Evolutionary conservation across 1,284 basidiomycete genomes (phyloP).

Genomic region (Ceratobasidium theobromae): DNA sequence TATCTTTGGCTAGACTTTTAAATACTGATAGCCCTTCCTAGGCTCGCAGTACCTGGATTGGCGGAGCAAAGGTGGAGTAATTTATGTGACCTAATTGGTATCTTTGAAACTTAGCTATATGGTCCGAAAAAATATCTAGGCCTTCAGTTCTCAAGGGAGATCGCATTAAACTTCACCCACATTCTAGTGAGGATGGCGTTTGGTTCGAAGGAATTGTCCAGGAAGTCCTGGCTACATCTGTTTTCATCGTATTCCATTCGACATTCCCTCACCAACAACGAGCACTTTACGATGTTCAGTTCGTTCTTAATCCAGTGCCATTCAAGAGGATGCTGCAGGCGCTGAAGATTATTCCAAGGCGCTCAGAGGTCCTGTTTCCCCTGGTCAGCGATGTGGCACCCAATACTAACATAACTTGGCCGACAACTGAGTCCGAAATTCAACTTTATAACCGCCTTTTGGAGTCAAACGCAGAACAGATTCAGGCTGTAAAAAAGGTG

Average conservation of each 20-base stretch:
- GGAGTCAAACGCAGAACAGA: constrained; percentile 52
- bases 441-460: constrained; percentile 50
- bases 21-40: constrained; percentile 37
- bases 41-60: constrained; percentile 59
- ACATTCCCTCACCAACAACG: constrained; percentile 46
- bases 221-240: constrained; percentile 52
- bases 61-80: constrained; percentile 56
- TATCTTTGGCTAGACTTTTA: neutral
- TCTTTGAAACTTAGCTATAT: neutral
- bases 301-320: constrained; percentile 57
- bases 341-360: constrained; percentile 47
- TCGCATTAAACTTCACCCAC: constrained; percentile 54
- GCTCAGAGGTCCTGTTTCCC: constrained; percentile 51
- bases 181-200: constrained; percentile 36
- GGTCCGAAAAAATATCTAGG: neutral
- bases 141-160: constrained; percentile 54
- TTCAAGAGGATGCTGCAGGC: constrained; percentile 60
- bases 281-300: constrained; percentile 51
- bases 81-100: too few species aligned
- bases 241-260: constrained; percentile 55
- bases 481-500: constrained; percentile 56
- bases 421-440: constrained; percentile 26
- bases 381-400: constrained; percentile 41
- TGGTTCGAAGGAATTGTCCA: constrained; percentile 64
- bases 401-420: neutral